Conservation (phyloP, 805 yeast species). For the Komagataella populi region DNA sequence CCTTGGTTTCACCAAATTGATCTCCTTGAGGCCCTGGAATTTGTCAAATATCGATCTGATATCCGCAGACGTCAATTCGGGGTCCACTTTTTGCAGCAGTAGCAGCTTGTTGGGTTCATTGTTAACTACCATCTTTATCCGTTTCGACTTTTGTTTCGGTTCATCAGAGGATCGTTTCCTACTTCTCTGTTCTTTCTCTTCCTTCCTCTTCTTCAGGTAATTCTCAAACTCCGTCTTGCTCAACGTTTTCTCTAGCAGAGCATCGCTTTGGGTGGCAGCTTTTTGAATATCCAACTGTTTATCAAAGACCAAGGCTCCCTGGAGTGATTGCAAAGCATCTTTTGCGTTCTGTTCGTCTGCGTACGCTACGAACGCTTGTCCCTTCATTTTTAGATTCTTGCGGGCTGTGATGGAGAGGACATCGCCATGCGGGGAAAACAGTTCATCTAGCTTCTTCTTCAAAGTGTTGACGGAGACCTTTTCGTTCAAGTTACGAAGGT, state of each 20-base stretch:
- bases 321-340: constrained; percentile 27
- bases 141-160: constrained; percentile 1
- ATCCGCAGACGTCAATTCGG: constrained; percentile 21
- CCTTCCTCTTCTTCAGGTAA: constrained; percentile 2
- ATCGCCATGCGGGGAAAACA: constrained; percentile 32
- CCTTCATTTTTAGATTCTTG: constrained; percentile 51
- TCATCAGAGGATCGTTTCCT: background rate
- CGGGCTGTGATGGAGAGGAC: constrained; percentile 41
- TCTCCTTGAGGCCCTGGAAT: constrained; percentile 48
- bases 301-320: constrained; percentile 28
- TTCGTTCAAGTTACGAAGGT: constrained; percentile 64
- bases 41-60: constrained; percentile 32
- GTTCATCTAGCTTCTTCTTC: constrained; percentile 23
- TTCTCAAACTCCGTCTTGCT: constrained; percentile 6
- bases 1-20: constrained; percentile 52
- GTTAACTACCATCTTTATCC: constrained; percentile 5
- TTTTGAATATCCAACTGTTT: constrained; percentile 31
- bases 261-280: constrained; percentile 33
- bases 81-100: constrained; percentile 53
- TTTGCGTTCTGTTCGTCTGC: constrained; percentile 25
- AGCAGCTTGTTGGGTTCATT: constrained; percentile 55
- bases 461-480: constrained; percentile 41
- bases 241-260: constrained; percentile 6
- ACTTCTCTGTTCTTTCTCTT: background rate
- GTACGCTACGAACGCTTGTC: constrained; percentile 72